Percentiles rank a stretch among this genome's conserved stretches.
phyloP scores from a whole-genome alignment of 768 basidiomycete species.

The Leccinellum luteum region DNA sequence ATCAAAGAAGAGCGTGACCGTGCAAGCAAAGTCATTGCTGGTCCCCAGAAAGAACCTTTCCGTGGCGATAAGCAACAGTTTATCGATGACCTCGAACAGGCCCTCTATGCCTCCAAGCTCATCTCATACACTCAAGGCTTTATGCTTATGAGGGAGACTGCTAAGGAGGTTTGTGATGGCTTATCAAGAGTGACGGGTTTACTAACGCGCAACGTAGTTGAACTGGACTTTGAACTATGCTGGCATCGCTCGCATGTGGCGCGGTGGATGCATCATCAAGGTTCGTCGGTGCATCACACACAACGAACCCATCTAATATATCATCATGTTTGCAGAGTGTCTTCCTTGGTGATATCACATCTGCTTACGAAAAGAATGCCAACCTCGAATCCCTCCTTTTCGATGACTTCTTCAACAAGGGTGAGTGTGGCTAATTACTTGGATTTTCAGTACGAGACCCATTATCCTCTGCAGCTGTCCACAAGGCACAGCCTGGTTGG shows the following conservation, averaged over 20 bases:
- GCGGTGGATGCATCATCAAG: constrained; percentile 99
- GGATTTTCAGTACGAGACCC: not conserved
- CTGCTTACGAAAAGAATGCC: constrained; percentile 83
- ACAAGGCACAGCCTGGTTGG: constrained; percentile 97
- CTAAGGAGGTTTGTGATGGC: constrained; percentile 66
- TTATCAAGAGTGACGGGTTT: not conserved
- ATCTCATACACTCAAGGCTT: constrained; percentile 99
- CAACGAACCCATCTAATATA: constrained; percentile 6
- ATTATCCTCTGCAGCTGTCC: constrained; percentile 55
- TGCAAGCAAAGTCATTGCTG: constrained; percentile 87
- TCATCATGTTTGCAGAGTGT: constrained; percentile 55
- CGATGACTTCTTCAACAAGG: constrained; percentile 97
- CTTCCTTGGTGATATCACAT: constrained; percentile 90
- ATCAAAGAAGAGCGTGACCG: constrained; percentile 95
- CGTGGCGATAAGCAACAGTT: constrained; percentile 97
- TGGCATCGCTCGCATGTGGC: constrained; percentile 99
- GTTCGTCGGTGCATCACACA: constrained; percentile 33
- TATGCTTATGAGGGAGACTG: constrained; percentile 98
- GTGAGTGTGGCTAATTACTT: constrained; percentile 32
- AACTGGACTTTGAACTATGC: constrained; percentile 95
- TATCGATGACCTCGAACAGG: constrained; percentile 99
- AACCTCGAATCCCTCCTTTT: constrained; percentile 90
- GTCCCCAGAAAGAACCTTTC: constrained; percentile 92
- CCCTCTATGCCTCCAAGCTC: constrained; percentile 98
- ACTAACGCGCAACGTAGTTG: constrained; percentile 39